Evolutionary conservation across 139 green algal genomes (phyloP).

Genomic region (Haematococcus sp.): DNA sequence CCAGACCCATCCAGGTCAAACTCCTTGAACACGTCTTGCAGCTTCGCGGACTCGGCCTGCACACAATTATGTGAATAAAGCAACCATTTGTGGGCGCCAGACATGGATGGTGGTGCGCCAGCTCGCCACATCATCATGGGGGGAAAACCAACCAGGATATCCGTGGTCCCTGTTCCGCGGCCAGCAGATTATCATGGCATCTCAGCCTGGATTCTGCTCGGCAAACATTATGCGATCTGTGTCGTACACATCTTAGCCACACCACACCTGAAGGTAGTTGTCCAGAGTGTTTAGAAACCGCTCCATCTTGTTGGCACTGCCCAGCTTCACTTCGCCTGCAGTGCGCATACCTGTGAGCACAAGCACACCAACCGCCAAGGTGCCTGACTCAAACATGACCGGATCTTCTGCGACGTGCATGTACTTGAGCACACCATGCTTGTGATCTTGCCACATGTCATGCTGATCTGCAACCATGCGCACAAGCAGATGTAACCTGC

Average conservation of each 20-base stretch:
- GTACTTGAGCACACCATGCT: too few relatives aligned
- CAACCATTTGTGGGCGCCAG: too few relatives aligned
- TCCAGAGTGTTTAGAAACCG: conserved; percentile 42
- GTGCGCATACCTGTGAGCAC: conserved; percentile 27
- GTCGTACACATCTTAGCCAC: neutral
- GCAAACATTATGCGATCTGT: too few relatives aligned
- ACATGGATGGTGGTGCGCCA: neutral
- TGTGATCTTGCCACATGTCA: too few relatives aligned
- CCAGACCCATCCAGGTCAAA: conserved; percentile 40
- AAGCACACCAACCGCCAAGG: too few relatives aligned
- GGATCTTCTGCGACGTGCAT: too few relatives aligned
- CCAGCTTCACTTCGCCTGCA: conserved; percentile 31
- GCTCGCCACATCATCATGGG: neutral
- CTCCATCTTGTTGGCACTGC: conserved; percentile 36
- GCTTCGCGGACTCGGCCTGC: neutral
- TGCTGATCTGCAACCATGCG: too few relatives aligned
- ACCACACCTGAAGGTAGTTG: conserved; percentile 32
- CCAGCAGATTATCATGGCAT: too few relatives aligned
- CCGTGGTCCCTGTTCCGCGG: too few relatives aligned
- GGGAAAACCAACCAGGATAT: too few relatives aligned
- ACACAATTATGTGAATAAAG: neutral
- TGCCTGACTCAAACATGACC: too few relatives aligned
- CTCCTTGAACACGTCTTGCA: conserved; percentile 34
- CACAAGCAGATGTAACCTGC: conserved; percentile 3
- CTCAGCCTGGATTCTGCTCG: too few relatives aligned